These are phyloP conservation scores for Trypanosoma lewisi DNA, from an alignment of 208 protist genomes.

Conservation along the genomic window DNA sequence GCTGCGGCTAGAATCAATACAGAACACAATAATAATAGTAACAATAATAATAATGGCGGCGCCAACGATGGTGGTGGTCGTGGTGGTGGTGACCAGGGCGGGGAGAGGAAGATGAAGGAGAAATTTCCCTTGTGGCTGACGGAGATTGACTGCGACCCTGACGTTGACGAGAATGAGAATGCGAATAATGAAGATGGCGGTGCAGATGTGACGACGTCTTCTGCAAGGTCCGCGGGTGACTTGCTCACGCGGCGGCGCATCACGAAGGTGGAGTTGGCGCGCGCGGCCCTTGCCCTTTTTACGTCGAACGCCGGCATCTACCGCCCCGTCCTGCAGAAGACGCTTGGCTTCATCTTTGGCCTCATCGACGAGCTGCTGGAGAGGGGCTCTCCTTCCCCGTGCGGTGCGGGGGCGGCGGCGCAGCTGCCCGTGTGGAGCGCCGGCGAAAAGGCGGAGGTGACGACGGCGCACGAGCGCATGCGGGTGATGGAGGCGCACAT, in stretches of 20 bases:
- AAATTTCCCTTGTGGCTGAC: conserved; percentile 5
- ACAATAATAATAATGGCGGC: no score
- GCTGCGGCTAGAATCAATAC: not conserved
- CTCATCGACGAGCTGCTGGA: conserved; percentile 63
- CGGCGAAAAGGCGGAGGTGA: conserved; percentile 45
- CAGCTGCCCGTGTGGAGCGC: conserved; percentile 7
- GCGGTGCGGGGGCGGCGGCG: not conserved
- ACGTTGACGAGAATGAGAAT: not conserved
- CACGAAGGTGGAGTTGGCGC: conserved; percentile 58
- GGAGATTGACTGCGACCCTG: not conserved
- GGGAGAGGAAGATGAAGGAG: not conserved
- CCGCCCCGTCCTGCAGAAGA: conserved; percentile 56
- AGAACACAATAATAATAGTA: not conserved
- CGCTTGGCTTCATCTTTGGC: conserved; percentile 74
- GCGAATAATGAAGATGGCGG: not conserved
- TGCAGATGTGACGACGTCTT: not conserved
- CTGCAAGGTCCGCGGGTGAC: not conserved
- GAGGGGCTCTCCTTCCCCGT: conserved; percentile 19
- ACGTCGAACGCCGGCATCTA: conserved; percentile 72
- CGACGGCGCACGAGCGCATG: conserved; percentile 59
- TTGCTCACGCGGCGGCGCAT: not conserved
- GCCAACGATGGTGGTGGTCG: not conserved
- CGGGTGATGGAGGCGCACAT: conserved; percentile 66
- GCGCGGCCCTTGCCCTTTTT: conserved; percentile 76
- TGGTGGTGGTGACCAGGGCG: not conserved